Percentiles rank a stretch among this genome's conserved stretches.
phyloP scores from a whole-genome alignment of 108 stramenopile genomes.

The Nitzschia palea region DNA sequence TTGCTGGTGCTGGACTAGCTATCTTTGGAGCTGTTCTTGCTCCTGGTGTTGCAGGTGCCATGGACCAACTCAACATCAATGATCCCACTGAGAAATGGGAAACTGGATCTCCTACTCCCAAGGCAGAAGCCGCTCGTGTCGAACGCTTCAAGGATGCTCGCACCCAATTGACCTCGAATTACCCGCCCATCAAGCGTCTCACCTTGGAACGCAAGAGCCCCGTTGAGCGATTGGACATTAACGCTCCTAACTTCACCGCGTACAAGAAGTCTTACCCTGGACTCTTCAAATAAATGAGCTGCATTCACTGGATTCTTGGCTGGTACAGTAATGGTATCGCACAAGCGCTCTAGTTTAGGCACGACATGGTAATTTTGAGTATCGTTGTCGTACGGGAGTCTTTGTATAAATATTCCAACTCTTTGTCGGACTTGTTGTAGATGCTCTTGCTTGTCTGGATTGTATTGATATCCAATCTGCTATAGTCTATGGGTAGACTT shows the following conservation, averaged over 20 bases:
- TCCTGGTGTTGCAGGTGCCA: slow-evolving; percentile 64
- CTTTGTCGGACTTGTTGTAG: too few relatives aligned
- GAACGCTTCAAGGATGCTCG: slow-evolving; percentile 76
- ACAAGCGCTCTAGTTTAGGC: too few relatives aligned
- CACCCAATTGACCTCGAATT: slow-evolving; percentile 80
- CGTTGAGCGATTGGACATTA: slow-evolving; percentile 84
- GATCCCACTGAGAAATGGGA: slow-evolving; percentile 83
- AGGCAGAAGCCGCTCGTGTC: slow-evolving; percentile 51
- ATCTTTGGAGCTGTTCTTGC: slow-evolving; percentile 49
- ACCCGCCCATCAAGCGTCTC: slow-evolving; percentile 77
- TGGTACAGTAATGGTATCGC: too few relatives aligned
- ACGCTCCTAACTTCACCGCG: slow-evolving; percentile 63
- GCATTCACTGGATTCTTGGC: too few relatives aligned
- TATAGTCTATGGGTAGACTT: too few relatives aligned
- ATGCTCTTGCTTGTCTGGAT: too few relatives aligned
- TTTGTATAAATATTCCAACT: too few relatives aligned
- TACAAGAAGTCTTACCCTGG: slow-evolving; percentile 89
- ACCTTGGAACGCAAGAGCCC: slow-evolving; percentile 87
- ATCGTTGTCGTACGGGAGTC: too few relatives aligned
- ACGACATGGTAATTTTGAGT: too few relatives aligned
- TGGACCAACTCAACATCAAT: slow-evolving; percentile 69
- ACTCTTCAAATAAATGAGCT: slow-evolving; percentile 54
- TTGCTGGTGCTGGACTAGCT: slow-evolving; percentile 62
- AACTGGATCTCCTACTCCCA: slow-evolving; percentile 63
- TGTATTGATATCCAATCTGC: too few relatives aligned